Base-by-base conservation (phyloP, 208 protist genomes). In the Wallacemonas sp. region DNA sequence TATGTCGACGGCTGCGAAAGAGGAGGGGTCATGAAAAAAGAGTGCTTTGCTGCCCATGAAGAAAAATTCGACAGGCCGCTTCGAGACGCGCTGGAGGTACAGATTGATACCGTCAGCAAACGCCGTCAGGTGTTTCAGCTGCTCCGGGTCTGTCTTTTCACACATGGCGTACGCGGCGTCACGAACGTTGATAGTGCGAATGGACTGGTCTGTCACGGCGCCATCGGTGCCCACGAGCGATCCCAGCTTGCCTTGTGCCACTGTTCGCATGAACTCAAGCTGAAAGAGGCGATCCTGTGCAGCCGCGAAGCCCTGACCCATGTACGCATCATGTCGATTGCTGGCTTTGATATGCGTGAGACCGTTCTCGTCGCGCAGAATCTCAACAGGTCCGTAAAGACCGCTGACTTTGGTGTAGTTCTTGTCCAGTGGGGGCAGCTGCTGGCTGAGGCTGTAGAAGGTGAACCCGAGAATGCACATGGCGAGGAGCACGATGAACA, bases 281-380 rank as follows among this genome's bases (percentile, higher is more conserved):
- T 90, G 83, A 47, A 82, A 90, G 34, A 90, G 77, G 49, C 83
- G 66, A 49, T 86, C 79, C 68, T 90, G 83, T 28, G 83, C 83
- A 19, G 68, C 69, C 1, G 77, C 79, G 26, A 84, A 86, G 49
- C 83, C 79, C 62, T 90, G 83, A 21, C 79, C 83, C 54, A 90
- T 77, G 66, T 75, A 81, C 17, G 83, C 83, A 49, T 90, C 83
- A 19, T 75, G 72, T 26, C 76, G 79, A 45, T 51, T 80, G 62
- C 60, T 73, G 14, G 83, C 79, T 55, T 70, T 75, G 41, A 86
- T 75, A 71, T 82, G 72, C 53, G 72, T 66, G 22, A 84, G 74
- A 3, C 79, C 76, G 53, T 80, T 72, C 58, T 70, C 53, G 31
- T 90, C 83, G 26, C 83, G 71, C 27, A 67, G 39, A 24, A 86